Base-by-base conservation (phyloP, 2,329 filamentous ascomycete genomes). In the Apiospora koreana region DNA sequence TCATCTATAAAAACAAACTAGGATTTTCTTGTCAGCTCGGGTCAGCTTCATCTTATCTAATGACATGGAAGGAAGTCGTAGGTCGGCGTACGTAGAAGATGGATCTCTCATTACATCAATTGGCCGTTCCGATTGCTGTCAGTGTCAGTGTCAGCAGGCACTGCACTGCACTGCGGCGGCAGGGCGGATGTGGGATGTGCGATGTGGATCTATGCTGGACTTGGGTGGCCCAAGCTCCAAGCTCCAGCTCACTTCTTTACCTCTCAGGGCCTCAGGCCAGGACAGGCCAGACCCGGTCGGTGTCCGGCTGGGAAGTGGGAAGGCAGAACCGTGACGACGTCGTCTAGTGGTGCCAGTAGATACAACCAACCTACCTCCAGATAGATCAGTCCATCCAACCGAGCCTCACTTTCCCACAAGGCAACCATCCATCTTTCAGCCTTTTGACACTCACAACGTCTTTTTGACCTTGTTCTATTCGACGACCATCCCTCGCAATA, bases 311-410 rank as follows among this genome's bases (percentile, higher is more conserved):
- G 18, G 54, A 41, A 9, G 35, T 38, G 35, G 35, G 35, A 70
- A 72, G 70, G 69, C 69, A 72, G 71, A 72, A 71, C 66, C 65
- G 71, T 72, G 71, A 72, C 71, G 71, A 72, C 71, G 68, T 65
- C 45, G 43, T 62, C 41, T 18, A 43, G 28, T 38, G 35, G 31
- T 35, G 50, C 68, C 70, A 42, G 54, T n/a, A 43, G 42, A 66
- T n/a, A n/a, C n/a, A n/a, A n/a, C n/a, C n/a, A n/a, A n/a, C n/a
- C n/a, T n/a, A n/a, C n/a, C 23, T 16, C 43, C 25, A 50, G 38
- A 18, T 21, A 67, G 65, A 25, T 18, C 35, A 35, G 35, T 16
- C 68, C 43, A 28, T 3, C 38, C 21, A 62, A 38, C 28, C 18
- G 6, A 67, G 23, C 42, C 23, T 50, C 50, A 25, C 18, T 25